Evolutionary conservation across 2,329 filamentous ascomycete species (phyloP), one percentile per base, ranked within the genome.

Genomic region (Periconia sp.): DNA sequence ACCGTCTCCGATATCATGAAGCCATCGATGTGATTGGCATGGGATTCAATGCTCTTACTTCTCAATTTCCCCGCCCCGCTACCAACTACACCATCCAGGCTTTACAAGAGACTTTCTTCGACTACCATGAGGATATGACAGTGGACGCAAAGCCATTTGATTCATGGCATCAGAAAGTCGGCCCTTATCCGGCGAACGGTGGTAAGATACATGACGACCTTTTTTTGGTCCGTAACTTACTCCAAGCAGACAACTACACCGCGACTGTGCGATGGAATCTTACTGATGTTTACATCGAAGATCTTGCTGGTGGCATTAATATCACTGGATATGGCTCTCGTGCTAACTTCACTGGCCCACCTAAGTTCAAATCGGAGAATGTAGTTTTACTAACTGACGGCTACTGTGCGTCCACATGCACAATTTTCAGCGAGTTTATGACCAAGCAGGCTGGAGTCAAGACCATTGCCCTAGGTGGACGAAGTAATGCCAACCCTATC

Each of bases 351-450:
- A 73, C 70, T 4, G 55, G 66, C 50, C 15, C 48, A 39, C 46
- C 71, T 36, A 81, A 78, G 4, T 86, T 85, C 61, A 70, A 71
- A 8, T 65, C 81, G 3, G 78, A 83, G 30, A 65, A 72, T 50
- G 68, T 73, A 21, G 71, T 83, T 35, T 57, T 82, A 18, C 63
- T 84, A n/a, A 77, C 78, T 37, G 82, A 84, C 54, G 81, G 81
- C 23, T 75, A 78, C 53, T 85, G 82, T 60, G 77, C 77, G 16
- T 83, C 79, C 1, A 80, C 80, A 3, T 85, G 82, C 65, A 76
- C 79, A 3, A 69, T 82, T 4, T 81, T 82, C 48, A 73, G 74
- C 9, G 78, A 84, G 50, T 73, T 83, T 53, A 68, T 84, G 54
- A 74, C 74, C 17, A 63, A 74, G 18, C 73, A 80, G 46, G 79